Evolutionary conservation across 495 filamentous ascomycete species (phyloP), one percentile per base, ranked within the genome.

Genomic region (Podospora tetraspora): DNA sequence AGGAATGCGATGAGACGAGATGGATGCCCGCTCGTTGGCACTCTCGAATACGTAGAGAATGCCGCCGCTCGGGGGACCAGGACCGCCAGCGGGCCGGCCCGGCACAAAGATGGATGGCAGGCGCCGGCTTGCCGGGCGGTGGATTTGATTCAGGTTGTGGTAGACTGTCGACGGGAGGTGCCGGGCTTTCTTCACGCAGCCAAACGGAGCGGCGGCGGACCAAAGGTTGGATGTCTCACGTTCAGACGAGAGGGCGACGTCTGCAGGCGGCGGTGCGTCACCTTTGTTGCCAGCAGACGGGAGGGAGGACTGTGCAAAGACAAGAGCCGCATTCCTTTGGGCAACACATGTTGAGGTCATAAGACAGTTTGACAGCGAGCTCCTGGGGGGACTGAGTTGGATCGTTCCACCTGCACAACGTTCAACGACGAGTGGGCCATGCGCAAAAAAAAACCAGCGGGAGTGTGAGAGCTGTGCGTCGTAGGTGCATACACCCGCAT

Each of bases 371-470:
- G 59, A 60, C 65, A 61, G 58, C 29, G 22, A 60, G 29, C 63
- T 25, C 27, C 13, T 61, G 25, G 23, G 61, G 61, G 37, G 0
- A 25, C 19, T 66, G 65, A 61, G 32, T 43, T 34, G 62, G 37
- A 10, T 61, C 32, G 65, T 66, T 60, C 32, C 65, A 66, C 65
- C 32, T 66, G 65, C 65, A 56, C 34, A 9, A 66, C 65, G 65
- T 61, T 66, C 57, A 37, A 66, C 65, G 62, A 61, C 52, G 58
- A 24, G 65, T 66, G 34, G 65, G 57, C 64, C 58, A 61, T 21
- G 25, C 22, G 25, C 57, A 60, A 61, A 66, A 59, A 56, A 66
- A 66, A 66, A 66, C 52, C 34, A 19, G 52, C 61, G 24, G 32
- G 22, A 52, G 30, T 61, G 10, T 22, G 27, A 24, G 43, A 25